phyloP scores from a whole-genome alignment of 345 rosid species.

The Luvunga scandens region DNA sequence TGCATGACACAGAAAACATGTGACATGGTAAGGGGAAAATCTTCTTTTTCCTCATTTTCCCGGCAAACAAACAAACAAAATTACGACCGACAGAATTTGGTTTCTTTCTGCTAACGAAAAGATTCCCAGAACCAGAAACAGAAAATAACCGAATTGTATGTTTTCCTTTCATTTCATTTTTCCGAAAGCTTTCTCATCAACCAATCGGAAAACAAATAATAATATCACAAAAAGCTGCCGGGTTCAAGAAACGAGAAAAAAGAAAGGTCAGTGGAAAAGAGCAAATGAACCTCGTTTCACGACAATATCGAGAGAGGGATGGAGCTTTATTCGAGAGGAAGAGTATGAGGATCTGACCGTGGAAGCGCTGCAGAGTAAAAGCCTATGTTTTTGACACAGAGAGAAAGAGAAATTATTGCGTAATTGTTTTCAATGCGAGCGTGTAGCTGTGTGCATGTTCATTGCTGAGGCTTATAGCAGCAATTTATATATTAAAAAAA shows the following conservation, averaged over 20 bases:
- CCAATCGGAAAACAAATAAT: constrained; percentile 6
- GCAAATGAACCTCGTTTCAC: not conserved
- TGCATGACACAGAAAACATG: not conserved
- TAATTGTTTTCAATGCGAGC: not conserved
- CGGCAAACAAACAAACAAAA: not conserved
- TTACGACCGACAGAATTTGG: too few species aligned
- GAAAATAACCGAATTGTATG: not conserved
- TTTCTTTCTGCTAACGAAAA: not conserved
- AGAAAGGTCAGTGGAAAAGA: not conserved
- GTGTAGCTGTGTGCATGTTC: not conserved
- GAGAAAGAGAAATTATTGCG: not conserved
- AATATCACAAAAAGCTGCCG: not conserved
- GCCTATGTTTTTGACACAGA: not conserved
- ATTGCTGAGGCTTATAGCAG: not conserved
- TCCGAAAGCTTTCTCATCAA: constrained; percentile 10
- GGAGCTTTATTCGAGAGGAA: too few species aligned
- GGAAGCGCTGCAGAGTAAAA: not conserved
- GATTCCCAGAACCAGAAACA: not conserved
- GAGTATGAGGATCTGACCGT: not conserved
- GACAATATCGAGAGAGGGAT: too few species aligned
- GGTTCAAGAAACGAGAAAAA: not conserved
- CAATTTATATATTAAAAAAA: not conserved
- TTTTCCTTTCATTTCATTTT: not conserved
- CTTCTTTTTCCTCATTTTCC: not conserved
- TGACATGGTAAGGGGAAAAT: not conserved